Base-by-base conservation (phyloP, 345 rosid genomes). In the Rhodomyrtus tomentosa region DNA sequence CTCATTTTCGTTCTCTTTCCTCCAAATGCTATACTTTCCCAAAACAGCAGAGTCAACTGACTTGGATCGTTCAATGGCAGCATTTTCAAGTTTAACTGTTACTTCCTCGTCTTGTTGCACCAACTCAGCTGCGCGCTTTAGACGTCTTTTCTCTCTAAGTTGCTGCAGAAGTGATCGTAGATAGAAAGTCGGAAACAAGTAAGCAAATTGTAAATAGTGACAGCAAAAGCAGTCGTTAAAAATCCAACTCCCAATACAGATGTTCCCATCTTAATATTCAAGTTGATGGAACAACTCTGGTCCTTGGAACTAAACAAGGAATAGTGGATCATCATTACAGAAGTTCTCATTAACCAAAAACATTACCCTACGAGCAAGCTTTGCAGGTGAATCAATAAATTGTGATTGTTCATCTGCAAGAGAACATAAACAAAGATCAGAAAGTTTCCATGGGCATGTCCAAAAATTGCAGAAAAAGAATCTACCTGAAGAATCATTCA, bases 11-110 rank as follows among this genome's bases (percentile, higher is more conserved):
- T 89, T 93, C 85, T 98, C 99, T 88, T 87, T 94, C 88, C 99
- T 93, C 99, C 99, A 98, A 85, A 96, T 90, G 89, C 91, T 98
- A 88, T 96, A 98, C 89, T 96, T 98, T 21, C 99, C 99, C 84
- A 98, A 90, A 87, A 96, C 94, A 21, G 99, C 96, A 59, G 98
- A 94, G 82, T 98, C 99, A 86, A 98, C 99, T 54, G 96, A 93
- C 87, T 96, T 96, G 49, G 99, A 95, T 42, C 94, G 96, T 86
- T 98, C 98, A 84, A 96, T 93, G 85, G 99, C 99, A 12, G 99
- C 95, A 89, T 93, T 98, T 90, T 98, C 99, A 73, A 98, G 94
- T 88, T 93, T 98, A 59, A 95, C 87, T 85, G 87, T 82, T 20
- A 93, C 92, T 88, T 94, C 98, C 86, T 92, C 93, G 82, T 94